Evolutionary conservation across 1,139 yeast species (phyloP).

Genomic region (Nakaseomyces kungkrabaensis): DNA sequence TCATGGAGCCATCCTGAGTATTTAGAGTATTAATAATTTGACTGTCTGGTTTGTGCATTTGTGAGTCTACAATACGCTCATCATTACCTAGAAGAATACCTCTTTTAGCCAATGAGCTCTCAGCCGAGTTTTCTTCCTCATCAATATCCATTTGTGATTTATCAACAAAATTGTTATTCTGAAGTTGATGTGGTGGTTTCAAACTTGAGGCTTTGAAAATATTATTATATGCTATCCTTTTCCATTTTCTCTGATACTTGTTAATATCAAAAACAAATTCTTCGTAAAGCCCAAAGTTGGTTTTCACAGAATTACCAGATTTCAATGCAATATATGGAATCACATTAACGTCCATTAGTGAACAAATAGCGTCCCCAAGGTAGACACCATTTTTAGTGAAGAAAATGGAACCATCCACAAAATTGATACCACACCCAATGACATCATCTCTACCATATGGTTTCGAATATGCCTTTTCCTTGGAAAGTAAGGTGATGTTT

Average conservation of each 20-base stretch:
- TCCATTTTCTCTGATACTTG: conserved; percentile 46
- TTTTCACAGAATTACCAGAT: conserved; percentile 40
- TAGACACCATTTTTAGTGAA: conserved; percentile 74
- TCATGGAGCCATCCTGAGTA: conserved; percentile 30
- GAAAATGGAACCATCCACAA: conserved; percentile 51
- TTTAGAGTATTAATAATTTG: conserved; percentile 20
- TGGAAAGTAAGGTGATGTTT: conserved; percentile 33
- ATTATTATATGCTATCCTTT: conserved; percentile 25
- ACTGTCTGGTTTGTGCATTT: conserved; percentile 20
- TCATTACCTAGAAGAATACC: conserved; percentile 13
- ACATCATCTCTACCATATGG: conserved; percentile 49
- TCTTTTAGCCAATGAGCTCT: neutral
- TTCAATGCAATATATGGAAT: conserved; percentile 45
- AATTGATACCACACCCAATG: conserved; percentile 81
- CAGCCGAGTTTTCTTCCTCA: neutral
- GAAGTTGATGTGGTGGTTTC: conserved; percentile 10
- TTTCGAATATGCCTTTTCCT: conserved; percentile 34
- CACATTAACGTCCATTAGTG: conserved; percentile 31
- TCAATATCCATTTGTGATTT: conserved; percentile 7
- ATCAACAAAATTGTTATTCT: conserved; percentile 2
- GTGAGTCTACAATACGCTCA: conserved; percentile 16
- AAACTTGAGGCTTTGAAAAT: conserved; percentile 20
- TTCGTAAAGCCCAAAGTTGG: conserved; percentile 58
- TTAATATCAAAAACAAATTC: conserved; percentile 66
- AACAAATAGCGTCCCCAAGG: conserved; percentile 43